Conservation (phyloP, 306 rosid genomes). For the Corylus americana region DNA sequence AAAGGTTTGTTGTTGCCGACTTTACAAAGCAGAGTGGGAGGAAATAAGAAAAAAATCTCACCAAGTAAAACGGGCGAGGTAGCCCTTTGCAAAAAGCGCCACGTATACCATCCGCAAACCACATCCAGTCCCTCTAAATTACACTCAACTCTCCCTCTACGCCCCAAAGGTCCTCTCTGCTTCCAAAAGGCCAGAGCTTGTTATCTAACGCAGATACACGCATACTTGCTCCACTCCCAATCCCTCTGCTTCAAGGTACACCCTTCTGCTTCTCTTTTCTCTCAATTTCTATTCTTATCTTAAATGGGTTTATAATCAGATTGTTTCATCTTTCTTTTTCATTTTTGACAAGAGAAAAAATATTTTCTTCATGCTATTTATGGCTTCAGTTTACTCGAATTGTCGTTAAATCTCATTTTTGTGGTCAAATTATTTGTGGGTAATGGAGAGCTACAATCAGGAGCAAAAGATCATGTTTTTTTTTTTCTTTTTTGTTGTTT, state of each 20-base stretch:
- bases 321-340: neutral
- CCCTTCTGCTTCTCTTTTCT: neutral
- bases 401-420: neutral
- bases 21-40: neutral
- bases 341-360: neutral
- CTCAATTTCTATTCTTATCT: neutral
- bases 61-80: slow-evolving; percentile 17
- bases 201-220: neutral
- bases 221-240: neutral
- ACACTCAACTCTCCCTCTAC: neutral
- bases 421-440: neutral
- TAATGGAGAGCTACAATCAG: neutral
- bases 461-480: neutral
- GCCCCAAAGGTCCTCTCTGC: slow-evolving; percentile 18
- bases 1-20: neutral
- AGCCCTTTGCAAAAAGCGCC: slow-evolving; percentile 44
- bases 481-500: neutral
- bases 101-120: slow-evolving; percentile 61
- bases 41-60: slow-evolving; percentile 14
- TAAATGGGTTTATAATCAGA: neutral
- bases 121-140: slow-evolving; percentile 52
- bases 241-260: slow-evolving; percentile 37
- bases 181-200: slow-evolving; percentile 21
- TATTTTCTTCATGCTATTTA: neutral
- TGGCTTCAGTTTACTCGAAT: neutral